Evolutionary conservation across 768 basidiomycete genomes (phyloP), one percentile per base, ranked within the genome.

Genomic region (Suillus discolor): DNA sequence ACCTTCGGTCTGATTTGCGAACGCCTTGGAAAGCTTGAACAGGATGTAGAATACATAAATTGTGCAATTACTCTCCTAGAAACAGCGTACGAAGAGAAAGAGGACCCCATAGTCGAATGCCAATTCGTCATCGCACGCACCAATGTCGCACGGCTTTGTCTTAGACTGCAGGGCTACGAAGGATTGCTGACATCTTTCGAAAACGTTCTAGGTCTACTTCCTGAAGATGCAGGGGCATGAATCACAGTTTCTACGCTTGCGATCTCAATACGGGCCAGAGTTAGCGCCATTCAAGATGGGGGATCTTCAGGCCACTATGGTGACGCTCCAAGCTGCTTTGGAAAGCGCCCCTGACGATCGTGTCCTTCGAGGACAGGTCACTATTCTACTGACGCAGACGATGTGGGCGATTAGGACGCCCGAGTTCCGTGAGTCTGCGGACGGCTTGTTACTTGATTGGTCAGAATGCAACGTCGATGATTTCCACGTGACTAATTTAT

Each of bases 1-100:
- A 86, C 99, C 20, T 87, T 91, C 64, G 91, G 89, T 0, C 85
- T 99, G 6, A 80, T 98, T 25, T 94, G 90, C 73, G 97, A 99
- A 73, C 84, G 89, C 62, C 79, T 99, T 6, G 91, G 89, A 15
- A 90, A 93, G 44, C 71, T 83, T 36, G 85, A 88, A 18, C 81
- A 87, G 36, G 92, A 88, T 7, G 78, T 83, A 18, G 77, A 80
- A 31, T 79, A 87, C 41, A 81, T 96, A 49, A 75, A 81, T 39
- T 83, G 82, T 36, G 88, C 91, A 1, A 92, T 94, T 16, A 66
- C 76, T 4, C 81, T 95, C 13, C 79, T 99, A n/a, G 97, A 99
- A 75, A 83, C 87, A 2, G 84, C 85, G 31, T 99, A 97, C 78
- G 97, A 99, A 74, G 88, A 91, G 62, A 86, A 85, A 16, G 97